These are phyloP conservation scores for Paecilomyces fulvus DNA, from an alignment of 2,329 filamentous ascomycete species.

Conservation along the genomic window DNA sequence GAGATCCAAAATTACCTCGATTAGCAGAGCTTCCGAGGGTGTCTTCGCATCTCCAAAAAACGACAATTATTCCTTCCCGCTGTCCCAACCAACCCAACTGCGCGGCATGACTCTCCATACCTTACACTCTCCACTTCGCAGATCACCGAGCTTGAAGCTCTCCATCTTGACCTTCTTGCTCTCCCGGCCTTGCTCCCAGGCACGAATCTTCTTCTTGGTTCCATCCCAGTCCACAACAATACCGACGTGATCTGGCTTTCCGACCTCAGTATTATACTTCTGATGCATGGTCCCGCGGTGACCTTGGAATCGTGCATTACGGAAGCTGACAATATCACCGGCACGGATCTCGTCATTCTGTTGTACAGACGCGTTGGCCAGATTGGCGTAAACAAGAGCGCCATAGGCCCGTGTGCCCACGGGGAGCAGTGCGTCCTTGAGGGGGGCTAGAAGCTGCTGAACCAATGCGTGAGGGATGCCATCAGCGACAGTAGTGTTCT, in stretches of 20 bases:
- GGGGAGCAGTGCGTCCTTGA: constrained; percentile 66
- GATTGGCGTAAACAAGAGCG: constrained; percentile 85
- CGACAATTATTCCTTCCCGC: constrained; percentile 7
- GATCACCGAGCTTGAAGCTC: constrained; percentile 86
- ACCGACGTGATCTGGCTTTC: constrained; percentile 79
- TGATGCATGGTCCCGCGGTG: constrained; percentile 93
- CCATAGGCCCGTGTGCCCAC: constrained; percentile 87
- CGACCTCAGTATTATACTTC: constrained; percentile 83
- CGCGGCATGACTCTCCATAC: constrained; percentile 94
- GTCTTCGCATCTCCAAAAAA: neutral
- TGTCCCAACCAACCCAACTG: constrained; percentile 84
- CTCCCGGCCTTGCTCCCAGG: constrained; percentile 91
- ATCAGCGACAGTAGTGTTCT: constrained; percentile 74
- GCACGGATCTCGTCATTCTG: constrained; percentile 88
- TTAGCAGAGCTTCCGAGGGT: neutral
- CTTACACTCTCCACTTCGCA: constrained; percentile 89
- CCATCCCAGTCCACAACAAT: constrained; percentile 96
- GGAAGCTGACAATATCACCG: constrained; percentile 85
- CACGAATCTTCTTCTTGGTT: constrained; percentile 93
- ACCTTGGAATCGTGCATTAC: constrained; percentile 89
- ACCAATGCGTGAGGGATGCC: constrained; percentile 71
- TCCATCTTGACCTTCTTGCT: constrained; percentile 89
- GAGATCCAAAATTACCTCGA: neutral
- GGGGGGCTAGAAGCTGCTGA: constrained; percentile 66
- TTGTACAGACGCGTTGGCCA: constrained; percentile 85